Percentiles rank a stretch among this genome's conserved stretches.
Conservation (phyloP, 176 grass and related monocot genomes). For the Aegilops speltoides region DNA sequence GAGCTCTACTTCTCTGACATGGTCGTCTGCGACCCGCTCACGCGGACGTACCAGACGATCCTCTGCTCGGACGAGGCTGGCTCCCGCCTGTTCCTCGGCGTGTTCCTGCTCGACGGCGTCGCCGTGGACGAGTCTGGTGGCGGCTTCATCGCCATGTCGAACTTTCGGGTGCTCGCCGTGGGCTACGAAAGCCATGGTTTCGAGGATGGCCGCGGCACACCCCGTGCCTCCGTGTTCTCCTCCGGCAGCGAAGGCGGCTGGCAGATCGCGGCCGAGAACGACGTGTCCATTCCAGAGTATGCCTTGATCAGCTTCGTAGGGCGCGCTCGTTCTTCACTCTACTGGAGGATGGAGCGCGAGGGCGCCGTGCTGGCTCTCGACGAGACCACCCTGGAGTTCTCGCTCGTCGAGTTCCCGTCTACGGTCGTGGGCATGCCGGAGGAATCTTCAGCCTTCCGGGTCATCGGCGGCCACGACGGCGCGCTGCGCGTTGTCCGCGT, state of each 20-base stretch:
- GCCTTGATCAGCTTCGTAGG: not conserved
- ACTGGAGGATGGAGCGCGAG: not conserved
- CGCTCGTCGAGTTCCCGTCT: not conserved
- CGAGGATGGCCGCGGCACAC: not conserved
- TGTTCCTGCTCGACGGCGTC: conserved; percentile 7
- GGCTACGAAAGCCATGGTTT: not conserved
- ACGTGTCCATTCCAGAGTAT: not conserved
- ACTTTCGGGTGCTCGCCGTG: not conserved
- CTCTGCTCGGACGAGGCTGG: not conserved
- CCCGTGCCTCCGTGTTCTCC: conserved; percentile 2
- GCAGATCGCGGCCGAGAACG: not conserved
- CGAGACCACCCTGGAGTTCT: conserved; percentile 12
- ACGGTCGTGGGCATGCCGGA: not conserved
- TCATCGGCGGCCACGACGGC: not conserved
- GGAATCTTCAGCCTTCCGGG: conserved; percentile 1
- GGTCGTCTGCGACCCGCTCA: conserved; percentile 3
- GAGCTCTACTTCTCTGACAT: not conserved
- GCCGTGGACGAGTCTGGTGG: not conserved
- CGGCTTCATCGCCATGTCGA: not conserved
- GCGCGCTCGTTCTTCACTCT: not conserved
- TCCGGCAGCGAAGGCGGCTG: not conserved
- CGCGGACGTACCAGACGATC: not conserved
- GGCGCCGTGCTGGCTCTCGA: conserved; percentile 19
- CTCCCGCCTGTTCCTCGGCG: not conserved
- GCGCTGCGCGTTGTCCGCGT: not conserved